These are phyloP conservation scores for Ceriops decandra DNA, from an alignment of 345 rosid genomes.

Conservation along the genomic window DNA sequence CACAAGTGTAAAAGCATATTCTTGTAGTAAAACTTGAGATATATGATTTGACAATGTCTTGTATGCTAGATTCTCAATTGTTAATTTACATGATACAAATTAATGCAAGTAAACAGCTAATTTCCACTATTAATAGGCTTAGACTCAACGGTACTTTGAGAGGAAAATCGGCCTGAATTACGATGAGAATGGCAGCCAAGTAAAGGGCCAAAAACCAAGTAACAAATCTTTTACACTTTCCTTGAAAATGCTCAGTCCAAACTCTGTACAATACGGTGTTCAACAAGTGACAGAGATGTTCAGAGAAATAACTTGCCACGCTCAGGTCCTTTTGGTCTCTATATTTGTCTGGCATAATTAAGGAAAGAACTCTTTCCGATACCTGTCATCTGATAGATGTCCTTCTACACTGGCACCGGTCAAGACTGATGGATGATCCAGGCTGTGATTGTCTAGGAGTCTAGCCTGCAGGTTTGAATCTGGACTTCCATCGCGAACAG, in stretches of 20 bases:
- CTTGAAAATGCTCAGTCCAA: not conserved
- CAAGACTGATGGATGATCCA: constrained; percentile 37
- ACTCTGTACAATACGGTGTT: too few relatives aligned
- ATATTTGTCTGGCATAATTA: constrained; percentile 6
- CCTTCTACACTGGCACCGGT: constrained; percentile 32
- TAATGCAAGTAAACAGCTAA: not conserved
- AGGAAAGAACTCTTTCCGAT: constrained; percentile 17
- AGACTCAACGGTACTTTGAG: not conserved
- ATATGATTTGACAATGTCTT: not conserved
- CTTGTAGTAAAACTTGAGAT: not conserved
- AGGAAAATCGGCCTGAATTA: not conserved
- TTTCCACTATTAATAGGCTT: not conserved
- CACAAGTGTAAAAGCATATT: not conserved
- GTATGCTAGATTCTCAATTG: constrained; percentile 1
- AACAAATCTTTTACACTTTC: constrained; percentile 2
- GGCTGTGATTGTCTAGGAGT: constrained; percentile 56
- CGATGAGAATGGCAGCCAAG: not conserved
- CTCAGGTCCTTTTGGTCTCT: constrained; percentile 2
- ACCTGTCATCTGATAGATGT: constrained; percentile 52
- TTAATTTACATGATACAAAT: not conserved
- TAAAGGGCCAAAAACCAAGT: not conserved
- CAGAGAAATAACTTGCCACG: not conserved
- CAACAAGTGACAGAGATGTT: too few relatives aligned
- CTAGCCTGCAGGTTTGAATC: constrained; percentile 77
- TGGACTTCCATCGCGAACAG: constrained; percentile 39